Evolutionary conservation across 2,329 filamentous ascomycete species (phyloP), one percentile per base, ranked within the genome.

Genomic region (Talaromyces atroroseus): DNA sequence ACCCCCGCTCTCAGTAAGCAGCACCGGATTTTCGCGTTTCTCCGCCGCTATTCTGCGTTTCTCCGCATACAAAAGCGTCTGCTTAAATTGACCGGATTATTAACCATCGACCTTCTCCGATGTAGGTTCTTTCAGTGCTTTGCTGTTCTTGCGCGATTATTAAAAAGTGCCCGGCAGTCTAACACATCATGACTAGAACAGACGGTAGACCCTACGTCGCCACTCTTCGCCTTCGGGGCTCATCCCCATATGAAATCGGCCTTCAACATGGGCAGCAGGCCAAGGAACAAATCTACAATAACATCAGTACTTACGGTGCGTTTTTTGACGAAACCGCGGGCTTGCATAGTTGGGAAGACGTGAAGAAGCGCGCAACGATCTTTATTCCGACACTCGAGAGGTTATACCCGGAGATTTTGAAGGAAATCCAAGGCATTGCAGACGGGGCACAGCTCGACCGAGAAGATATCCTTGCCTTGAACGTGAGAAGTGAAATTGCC

Each of bases 381-480:
- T 54, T 49, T 29, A 18, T 44, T 16, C 32, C 32, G 3, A 42
- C 52, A 20, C 46, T 49, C n/a, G 20, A 46, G 21, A 36, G 16
- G 23, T 14, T 49, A 21, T 49, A 49, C 11, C 52, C 52, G 2
- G 46, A 54, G n/a, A 20, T 48, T 21, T 18, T 54, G 2, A 34
- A 49, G 49, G 52, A 54, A 42, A 54, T 54, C 20, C 45, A 36
- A 49, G 46, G 52, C 16, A 54, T 54, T 18, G 52, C 52, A 7
- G 24, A 49, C 2, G 52, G 52, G 14, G 45, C 44, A 2, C 32
- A 42, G 10, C 36, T 54, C 7, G 46, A 38, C 2, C 10, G 14
- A 1, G 52, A 29, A 18, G 52, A 54, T 18, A 54, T 54, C 11
- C 45, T 54, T 20, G 46, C 52, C 12, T 20, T 54, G 21, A 54